These are phyloP conservation scores for Calonectria naviculata DNA, from an alignment of 2,329 filamentous ascomycete genomes.

Conservation along the genomic window DNA sequence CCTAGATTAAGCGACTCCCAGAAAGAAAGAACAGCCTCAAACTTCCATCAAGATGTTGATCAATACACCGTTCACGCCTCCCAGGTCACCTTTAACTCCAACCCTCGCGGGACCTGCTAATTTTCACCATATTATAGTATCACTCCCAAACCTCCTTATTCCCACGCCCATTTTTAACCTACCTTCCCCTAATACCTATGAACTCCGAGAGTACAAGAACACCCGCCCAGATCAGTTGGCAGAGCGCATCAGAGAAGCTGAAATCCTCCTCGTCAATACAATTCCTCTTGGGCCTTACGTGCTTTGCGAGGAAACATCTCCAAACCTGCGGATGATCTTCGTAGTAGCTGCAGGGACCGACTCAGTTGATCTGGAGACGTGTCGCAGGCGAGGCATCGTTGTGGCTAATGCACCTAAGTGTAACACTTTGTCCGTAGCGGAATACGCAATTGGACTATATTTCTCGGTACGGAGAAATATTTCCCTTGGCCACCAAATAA, in stretches of 20 bases:
- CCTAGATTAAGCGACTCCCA: too few species aligned
- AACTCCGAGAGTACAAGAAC: slow-evolving; percentile 1
- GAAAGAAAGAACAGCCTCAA: neutral
- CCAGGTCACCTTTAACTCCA: too few species aligned
- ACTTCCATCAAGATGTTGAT: too few species aligned
- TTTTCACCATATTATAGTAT: slow-evolving; percentile 5
- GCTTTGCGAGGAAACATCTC: neutral
- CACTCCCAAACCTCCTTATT: neutral
- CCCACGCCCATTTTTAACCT: slow-evolving; percentile 4
- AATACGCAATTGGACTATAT: slow-evolving; percentile 9
- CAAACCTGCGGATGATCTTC: slow-evolving; percentile 10
- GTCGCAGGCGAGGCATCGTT: neutral
- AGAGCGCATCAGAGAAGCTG: slow-evolving; percentile 6
- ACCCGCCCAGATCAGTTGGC: neutral
- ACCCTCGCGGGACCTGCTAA: too few species aligned
- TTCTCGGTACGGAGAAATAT: slow-evolving; percentile 3
- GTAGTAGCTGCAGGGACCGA: slow-evolving; percentile 5
- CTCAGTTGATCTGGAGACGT: neutral
- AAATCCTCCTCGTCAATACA: neutral
- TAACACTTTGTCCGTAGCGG: slow-evolving; percentile 3
- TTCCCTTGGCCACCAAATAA: neutral
- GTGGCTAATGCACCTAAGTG: neutral
- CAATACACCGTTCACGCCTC: too few species aligned
- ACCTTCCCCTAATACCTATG: slow-evolving; percentile 1
- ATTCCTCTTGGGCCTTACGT: neutral